A percentile compares a stretch with the other conserved stretches of the same genome.
Conservation (phyloP, 2,329 filamentous ascomycete species). For the Xylariaceae sp. region DNA sequence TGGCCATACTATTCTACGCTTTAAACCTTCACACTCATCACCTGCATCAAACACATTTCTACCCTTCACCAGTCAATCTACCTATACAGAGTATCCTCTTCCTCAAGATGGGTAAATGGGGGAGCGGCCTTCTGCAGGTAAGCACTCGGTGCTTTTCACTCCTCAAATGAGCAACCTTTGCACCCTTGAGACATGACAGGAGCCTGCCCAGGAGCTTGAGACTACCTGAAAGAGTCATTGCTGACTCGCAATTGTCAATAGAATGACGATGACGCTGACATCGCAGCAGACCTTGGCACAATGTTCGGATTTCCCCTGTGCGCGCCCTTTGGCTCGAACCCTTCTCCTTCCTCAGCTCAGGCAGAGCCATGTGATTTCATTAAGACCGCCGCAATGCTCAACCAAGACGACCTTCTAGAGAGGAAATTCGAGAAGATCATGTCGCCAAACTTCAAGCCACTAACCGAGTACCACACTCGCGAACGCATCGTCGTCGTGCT, state of each 20-base stretch:
- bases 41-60: neutral
- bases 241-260: no score
- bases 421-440: slow-evolving; percentile 18
- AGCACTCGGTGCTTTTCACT: no score
- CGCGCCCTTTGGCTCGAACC: slow-evolving; percentile 6
- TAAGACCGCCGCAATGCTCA: slow-evolving; percentile 11
- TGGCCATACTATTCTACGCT: no score
- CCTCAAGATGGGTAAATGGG: slow-evolving; percentile 19
- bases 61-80: neutral
- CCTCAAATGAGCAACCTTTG: no score
- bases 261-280: slow-evolving; percentile 19
- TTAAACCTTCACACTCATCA: no score
- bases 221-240: no score
- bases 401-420: slow-evolving; percentile 14
- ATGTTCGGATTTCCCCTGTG: slow-evolving; percentile 16
- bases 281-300: slow-evolving; percentile 13
- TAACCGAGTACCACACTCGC: slow-evolving; percentile 11
- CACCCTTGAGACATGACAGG: no score
- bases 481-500: slow-evolving; percentile 18
- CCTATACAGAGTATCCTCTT: neutral
- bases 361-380: neutral
- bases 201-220: no score
- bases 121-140: slow-evolving; percentile 20
- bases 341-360: neutral
- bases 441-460: slow-evolving; percentile 5